Conservation (phyloP, 208 protist species). For the Crithidia expoeki region DNA sequence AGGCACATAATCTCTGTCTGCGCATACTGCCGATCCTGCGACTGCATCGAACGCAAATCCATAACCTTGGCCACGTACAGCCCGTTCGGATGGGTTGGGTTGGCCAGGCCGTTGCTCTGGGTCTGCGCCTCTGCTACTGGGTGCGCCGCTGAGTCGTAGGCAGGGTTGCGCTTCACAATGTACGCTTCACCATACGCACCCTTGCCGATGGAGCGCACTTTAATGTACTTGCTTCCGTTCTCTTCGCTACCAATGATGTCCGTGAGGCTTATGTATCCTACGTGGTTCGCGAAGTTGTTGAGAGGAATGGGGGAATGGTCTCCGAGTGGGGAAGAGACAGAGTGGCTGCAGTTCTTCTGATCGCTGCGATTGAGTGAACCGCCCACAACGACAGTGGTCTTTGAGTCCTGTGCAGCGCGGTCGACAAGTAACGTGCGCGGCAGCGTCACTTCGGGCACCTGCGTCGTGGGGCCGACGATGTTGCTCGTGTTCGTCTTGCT, state of each 20-base stretch:
- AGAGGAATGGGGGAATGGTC: slow-evolving; percentile 31
- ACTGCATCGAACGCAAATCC: slow-evolving; percentile 73
- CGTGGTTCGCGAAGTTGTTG: not conserved
- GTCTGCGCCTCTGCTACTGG: slow-evolving; percentile 38
- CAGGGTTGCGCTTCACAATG: slow-evolving; percentile 72
- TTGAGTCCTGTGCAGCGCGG: not conserved
- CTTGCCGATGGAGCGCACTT: slow-evolving; percentile 80
- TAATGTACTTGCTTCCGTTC: slow-evolving; percentile 58
- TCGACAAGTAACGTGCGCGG: not conserved
- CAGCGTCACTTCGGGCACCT: slow-evolving; percentile 9
- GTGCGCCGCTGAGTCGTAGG: slow-evolving; percentile 39
- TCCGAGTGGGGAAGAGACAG: not conserved
- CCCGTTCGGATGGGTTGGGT: slow-evolving; percentile 38
- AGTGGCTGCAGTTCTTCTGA: not conserved
- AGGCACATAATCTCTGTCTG: slow-evolving; percentile 90
- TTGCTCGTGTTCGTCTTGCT: not conserved
- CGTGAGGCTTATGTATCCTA: slow-evolving; percentile 34
- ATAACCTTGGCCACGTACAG: slow-evolving; percentile 88
- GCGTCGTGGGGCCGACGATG: not conserved
- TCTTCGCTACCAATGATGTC: slow-evolving; percentile 37
- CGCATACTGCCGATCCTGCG: slow-evolving; percentile 68
- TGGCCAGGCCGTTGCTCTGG: slow-evolving; percentile 30
- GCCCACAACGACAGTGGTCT: not conserved
- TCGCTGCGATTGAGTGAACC: not conserved
- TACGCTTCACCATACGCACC: slow-evolving; percentile 92